Evolutionary conservation across 2,329 filamentous ascomycete species (phyloP).

Genomic region (Endoconidiophora laricicola): DNA sequence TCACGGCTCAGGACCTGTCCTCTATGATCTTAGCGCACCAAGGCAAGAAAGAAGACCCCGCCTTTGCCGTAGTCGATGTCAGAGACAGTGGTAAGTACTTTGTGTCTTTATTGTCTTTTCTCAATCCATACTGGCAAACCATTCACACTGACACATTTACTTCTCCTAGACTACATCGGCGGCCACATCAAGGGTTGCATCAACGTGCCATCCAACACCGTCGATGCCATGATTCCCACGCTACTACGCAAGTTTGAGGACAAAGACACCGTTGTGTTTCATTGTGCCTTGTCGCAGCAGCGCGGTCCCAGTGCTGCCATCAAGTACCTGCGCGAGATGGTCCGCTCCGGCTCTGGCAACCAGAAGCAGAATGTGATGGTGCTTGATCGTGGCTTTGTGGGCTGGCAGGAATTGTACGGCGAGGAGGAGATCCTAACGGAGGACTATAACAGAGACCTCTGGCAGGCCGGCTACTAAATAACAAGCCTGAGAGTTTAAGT

Average conservation of each 20-base stretch:
- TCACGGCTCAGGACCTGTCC: not conserved
- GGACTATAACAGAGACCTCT: slow-evolving; percentile 69
- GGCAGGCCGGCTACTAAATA: slow-evolving; percentile 26
- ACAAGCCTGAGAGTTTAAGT: not conserved
- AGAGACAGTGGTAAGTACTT: slow-evolving; percentile 53
- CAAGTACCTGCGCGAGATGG: slow-evolving; percentile 43
- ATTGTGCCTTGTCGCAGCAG: slow-evolving; percentile 85
- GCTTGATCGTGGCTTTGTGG: slow-evolving; percentile 66
- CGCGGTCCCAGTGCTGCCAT: slow-evolving; percentile 73
- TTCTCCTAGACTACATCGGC: slow-evolving; percentile 63
- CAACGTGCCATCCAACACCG: slow-evolving; percentile 55
- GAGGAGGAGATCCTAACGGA: slow-evolving; percentile 68
- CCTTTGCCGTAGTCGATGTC: slow-evolving; percentile 70
- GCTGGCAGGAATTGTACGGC: slow-evolving; percentile 78
- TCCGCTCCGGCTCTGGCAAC: not conserved
- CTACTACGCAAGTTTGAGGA: slow-evolving; percentile 62
- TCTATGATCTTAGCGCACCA: not conserved
- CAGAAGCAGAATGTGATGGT: slow-evolving; percentile 57
- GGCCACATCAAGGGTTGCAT: slow-evolving; percentile 69
- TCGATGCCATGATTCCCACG: slow-evolving; percentile 65
- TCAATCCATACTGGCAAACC: not conserved
- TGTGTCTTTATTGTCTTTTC: not conserved
- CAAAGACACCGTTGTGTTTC: slow-evolving; percentile 78
- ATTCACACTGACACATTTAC: not conserved
- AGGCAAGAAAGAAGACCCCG: slow-evolving; percentile 16